phyloP scores from a whole-genome alignment of 176 grass and related monocot species.

The Oryza longistaminata region DNA sequence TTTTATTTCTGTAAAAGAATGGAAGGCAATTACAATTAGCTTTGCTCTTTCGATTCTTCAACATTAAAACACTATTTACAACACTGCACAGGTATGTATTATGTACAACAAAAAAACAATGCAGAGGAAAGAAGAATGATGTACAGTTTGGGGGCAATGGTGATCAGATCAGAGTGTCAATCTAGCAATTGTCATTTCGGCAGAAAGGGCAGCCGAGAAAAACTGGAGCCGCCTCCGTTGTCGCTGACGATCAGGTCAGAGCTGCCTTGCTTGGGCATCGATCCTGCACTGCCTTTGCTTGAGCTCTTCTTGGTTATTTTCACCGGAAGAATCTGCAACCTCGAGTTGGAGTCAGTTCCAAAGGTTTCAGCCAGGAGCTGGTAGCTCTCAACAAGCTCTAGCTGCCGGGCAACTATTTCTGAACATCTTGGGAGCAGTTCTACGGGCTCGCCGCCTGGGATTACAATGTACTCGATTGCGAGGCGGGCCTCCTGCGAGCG shows the following conservation, averaged over 20 bases:
- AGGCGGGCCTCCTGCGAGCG: conserved; percentile 71
- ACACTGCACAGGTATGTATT: conserved; percentile 31
- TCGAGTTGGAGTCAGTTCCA: conserved; percentile 78
- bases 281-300: conserved; percentile 10
- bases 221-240: conserved; percentile 52
- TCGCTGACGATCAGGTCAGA: conserved; percentile 58
- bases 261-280: conserved; percentile 43
- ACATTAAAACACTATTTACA: conserved; percentile 50
- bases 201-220: conserved; percentile 81
- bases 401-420: conserved; percentile 89
- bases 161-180: conserved; percentile 35
- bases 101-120: conserved; percentile 37
- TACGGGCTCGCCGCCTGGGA: conserved; percentile 84
- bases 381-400: conserved; percentile 96
- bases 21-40: conserved; percentile 59
- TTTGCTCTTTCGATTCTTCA: conserved; percentile 54
- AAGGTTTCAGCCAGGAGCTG: conserved; percentile 90
- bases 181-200: conserved; percentile 55
- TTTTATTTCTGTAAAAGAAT: conserved; percentile 65
- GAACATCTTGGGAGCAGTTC: conserved; percentile 96
- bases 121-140: conserved; percentile 25
- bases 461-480: conserved; percentile 97
- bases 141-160: conserved; percentile 40
- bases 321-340: conserved; percentile 94
- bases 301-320: conserved; percentile 72